Base-by-base conservation (phyloP, 2,329 filamentous ascomycete genomes). In the Aspergillus pseudonomiae region DNA sequence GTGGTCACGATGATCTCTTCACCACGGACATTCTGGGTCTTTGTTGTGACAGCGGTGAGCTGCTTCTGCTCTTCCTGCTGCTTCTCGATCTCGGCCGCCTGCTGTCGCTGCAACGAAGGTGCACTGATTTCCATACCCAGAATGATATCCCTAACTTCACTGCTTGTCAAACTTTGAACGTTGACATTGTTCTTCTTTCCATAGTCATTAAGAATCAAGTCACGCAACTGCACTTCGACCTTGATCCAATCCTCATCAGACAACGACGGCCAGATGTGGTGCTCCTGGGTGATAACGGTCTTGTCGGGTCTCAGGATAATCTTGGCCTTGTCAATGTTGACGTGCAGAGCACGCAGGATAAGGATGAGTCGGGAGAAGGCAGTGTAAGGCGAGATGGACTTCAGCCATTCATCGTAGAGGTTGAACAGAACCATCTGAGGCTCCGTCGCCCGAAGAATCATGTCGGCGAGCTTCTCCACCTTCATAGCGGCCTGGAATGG, bases 161-260 rank as follows among this genome's bases (percentile, higher is more conserved):
- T 97, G 76, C 89, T 97, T 1, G 95, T 99, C 80, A 99, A 85
- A 77, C 93, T 97, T 19, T 96, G 96, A 14, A 95, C 94, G 73
- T 99, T 99, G 83, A 99, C 95, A 71, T 98, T 99, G 84, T 99
- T 99, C 87, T 99, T 99, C 87, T 98, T 99, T 75, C 95, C 95
- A 76, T 99, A 99, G 77, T 99, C 95, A 70, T 98, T 97, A 70
- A 99, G 77, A 73, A 99, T 99, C 68, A 99, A 83, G 83, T 99
- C 95, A 77, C 95, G 90, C 48, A 99, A 84, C 75, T 96, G 92
- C 53, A 93, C 93, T 84, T 99, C 95, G n/a, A 99, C 93, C 87
- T 97, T 97, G 80, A 99, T 95, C 95, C 95, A 99, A 67, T 97
- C 94, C 72, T 99, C 95, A 68, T 99, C 95, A 0, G 92, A 90